These are phyloP conservation scores for Paramecium primaurelia DNA, from an alignment of 73 alveolate species.

Conservation along the genomic window DNA sequence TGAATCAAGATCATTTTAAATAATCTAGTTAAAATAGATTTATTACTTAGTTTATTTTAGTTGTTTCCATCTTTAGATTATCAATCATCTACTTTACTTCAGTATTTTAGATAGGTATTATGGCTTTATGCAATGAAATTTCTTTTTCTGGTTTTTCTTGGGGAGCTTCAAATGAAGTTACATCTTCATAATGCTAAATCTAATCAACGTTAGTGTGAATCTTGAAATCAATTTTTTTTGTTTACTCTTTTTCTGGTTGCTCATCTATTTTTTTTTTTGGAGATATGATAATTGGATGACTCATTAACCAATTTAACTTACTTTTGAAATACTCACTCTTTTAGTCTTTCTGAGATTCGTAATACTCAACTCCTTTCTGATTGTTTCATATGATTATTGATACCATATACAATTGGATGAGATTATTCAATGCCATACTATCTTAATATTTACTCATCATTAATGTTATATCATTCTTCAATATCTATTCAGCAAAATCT, in stretches of 20 bases:
- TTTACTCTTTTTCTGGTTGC: background rate
- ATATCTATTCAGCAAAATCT: background rate
- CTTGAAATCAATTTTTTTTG: background rate
- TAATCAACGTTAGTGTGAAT: background rate
- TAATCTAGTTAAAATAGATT: background rate
- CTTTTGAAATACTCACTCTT: background rate
- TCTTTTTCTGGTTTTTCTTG: background rate
- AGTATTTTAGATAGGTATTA: background rate
- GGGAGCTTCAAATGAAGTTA: background rate
- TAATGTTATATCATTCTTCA: background rate
- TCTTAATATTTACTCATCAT: background rate
- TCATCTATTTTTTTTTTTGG: background rate
- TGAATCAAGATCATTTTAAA: background rate
- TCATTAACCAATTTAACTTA: background rate
- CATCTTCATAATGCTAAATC: background rate
- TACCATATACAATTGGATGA: background rate
- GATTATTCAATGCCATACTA: background rate
- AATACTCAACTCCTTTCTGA: constrained; percentile 20
- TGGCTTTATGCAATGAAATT: background rate
- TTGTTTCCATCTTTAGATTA: background rate
- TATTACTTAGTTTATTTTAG: background rate
- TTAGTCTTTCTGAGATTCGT: background rate
- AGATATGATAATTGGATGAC: background rate
- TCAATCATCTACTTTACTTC: background rate
- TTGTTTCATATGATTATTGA: background rate